Conservation (phyloP, 2,329 filamentous ascomycete genomes). For the Coniochaeta sp. region DNA sequence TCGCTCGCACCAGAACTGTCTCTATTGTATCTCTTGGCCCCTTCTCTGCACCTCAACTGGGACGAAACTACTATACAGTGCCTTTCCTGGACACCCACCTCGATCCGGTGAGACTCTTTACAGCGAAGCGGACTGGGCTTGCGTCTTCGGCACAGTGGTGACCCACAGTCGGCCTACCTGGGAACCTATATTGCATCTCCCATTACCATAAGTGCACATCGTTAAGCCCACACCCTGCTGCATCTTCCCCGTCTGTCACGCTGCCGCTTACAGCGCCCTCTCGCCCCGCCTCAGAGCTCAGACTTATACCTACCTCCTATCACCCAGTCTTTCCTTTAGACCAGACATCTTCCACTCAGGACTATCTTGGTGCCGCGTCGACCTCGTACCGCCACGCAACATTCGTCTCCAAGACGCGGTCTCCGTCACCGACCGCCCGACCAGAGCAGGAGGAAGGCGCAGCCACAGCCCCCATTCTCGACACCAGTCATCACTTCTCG, state of each 20-base stretch:
- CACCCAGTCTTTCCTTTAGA: not conserved
- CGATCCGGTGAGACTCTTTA: not conserved
- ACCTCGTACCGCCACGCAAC: not conserved
- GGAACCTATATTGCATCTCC: not conserved
- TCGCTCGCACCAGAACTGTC: not conserved
- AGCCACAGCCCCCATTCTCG: not conserved
- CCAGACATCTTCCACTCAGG: not conserved
- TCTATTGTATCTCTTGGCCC: not conserved
- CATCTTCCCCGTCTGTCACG: not conserved
- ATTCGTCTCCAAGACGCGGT: not conserved
- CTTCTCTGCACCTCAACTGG: not conserved
- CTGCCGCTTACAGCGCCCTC: not conserved
- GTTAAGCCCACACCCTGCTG: not conserved
- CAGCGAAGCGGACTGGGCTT: not conserved
- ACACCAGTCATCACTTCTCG: not conserved
- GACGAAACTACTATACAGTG: not conserved
- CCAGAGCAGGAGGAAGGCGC: not conserved
- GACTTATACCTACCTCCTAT: not conserved
- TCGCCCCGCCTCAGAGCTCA: not conserved
- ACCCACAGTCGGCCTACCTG: not conserved
- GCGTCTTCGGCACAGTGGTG: not conserved
- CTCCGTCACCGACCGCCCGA: not conserved
- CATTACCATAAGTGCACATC: not conserved
- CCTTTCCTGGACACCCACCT: not conserved
- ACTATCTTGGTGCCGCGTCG: not conserved